These are phyloP conservation scores for Umbelopsis sp. DNA, from an alignment of 192 early-diverging fungal genomes.

Conservation along the genomic window DNA sequence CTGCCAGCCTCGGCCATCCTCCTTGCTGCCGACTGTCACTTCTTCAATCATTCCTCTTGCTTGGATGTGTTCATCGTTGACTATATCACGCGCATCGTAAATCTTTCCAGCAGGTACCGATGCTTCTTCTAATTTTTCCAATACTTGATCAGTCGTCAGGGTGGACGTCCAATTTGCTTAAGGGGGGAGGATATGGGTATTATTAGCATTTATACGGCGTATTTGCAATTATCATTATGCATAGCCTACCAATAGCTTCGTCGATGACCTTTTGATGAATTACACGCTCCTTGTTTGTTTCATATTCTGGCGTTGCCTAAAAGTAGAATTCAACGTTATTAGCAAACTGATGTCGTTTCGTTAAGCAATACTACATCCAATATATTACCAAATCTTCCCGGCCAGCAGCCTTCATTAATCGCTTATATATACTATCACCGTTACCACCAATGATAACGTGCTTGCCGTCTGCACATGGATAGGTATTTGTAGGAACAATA, in stretches of 20 bases:
- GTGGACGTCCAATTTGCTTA: conserved; percentile 41
- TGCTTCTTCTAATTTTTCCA: conserved; percentile 39
- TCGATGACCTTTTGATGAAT: conserved; percentile 44
- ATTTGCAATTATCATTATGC: neutral
- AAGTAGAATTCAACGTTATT: neutral
- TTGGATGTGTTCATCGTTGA: conserved; percentile 49
- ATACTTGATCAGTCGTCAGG: conserved; percentile 36
- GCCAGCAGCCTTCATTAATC: conserved; percentile 46
- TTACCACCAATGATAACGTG: conserved; percentile 58
- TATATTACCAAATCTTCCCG: conserved; percentile 42
- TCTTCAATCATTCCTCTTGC: conserved; percentile 49
- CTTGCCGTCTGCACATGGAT: conserved; percentile 48
- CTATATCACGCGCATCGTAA: conserved; percentile 51
- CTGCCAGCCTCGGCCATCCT: conserved; percentile 43
- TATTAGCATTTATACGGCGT: too few relatives aligned
- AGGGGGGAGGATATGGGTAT: neutral
- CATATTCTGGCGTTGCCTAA: conserved; percentile 43
- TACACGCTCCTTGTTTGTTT: conserved; percentile 49
- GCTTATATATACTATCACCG: conserved; percentile 52
- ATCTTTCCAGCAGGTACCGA: conserved; percentile 53
- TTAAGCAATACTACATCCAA: neutral
- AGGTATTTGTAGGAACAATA: conserved; percentile 53
- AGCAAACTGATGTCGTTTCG: neutral
- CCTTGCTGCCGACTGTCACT: conserved; percentile 38
- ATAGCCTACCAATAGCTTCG: conserved; percentile 41